Evolutionary conservation across 345 rosid species (phyloP).

Genomic region (Citrus trifoliata): DNA sequence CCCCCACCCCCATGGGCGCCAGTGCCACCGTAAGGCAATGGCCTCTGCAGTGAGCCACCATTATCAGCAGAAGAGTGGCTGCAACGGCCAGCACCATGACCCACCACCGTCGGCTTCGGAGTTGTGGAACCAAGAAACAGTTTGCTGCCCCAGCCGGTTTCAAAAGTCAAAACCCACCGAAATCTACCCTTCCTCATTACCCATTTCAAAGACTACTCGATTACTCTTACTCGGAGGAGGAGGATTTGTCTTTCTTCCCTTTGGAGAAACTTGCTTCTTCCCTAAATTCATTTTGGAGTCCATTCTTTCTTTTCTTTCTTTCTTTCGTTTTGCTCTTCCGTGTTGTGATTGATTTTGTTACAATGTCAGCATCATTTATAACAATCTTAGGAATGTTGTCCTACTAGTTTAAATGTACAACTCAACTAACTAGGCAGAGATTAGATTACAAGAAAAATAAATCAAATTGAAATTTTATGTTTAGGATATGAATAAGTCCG

Average conservation of each 20-base stretch:
- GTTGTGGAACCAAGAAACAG: no score
- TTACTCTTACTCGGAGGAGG: no score
- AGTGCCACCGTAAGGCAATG: no score
- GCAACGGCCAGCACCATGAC: background rate
- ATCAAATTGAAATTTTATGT: background rate
- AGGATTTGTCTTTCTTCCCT: background rate
- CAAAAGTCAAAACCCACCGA: no score
- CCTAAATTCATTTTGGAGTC: no score
- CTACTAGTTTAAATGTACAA: no score
- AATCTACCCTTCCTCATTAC: background rate
- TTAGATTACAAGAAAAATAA: background rate
- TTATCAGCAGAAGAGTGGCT: background rate
- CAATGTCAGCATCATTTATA: background rate
- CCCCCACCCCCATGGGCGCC: no score
- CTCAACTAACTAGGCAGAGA: no score
- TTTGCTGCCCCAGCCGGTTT: no score
- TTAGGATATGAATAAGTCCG: background rate
- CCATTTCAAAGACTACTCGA: background rate
- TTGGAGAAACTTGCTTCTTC: no score
- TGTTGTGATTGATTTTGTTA: background rate
- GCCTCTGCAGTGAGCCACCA: no score
- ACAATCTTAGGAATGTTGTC: background rate
- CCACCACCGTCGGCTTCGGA: background rate
- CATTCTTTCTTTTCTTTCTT: no score
- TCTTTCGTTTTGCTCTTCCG: background rate